phyloP scores from a whole-genome alignment of 768 basidiomycete genomes.

The Leccinum barrowsii region DNA sequence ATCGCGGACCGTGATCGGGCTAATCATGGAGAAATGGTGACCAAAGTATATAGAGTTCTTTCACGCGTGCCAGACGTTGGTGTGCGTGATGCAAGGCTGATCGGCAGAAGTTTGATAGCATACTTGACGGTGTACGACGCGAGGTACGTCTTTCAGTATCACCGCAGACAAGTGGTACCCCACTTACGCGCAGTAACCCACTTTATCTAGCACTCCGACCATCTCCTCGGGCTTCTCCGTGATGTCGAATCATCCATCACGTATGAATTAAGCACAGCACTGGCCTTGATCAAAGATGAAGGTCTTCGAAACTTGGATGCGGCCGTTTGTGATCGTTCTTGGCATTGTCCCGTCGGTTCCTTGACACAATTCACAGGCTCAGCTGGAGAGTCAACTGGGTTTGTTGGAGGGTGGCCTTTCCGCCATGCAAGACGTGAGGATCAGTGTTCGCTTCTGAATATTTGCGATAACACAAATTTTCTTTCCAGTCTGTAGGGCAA shows the following conservation, averaged over 20 bases:
- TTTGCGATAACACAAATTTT: slow-evolving; percentile 11
- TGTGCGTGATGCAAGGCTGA: slow-evolving; percentile 12
- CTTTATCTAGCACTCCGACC: slow-evolving; percentile 24
- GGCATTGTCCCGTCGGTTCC: background rate
- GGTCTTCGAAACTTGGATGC: slow-evolving; percentile 25
- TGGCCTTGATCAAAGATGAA: slow-evolving; percentile 28
- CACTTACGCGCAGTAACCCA: slow-evolving; percentile 1
- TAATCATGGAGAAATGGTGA: slow-evolving; percentile 18
- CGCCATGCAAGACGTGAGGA: slow-evolving; percentile 31
- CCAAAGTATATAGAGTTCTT: slow-evolving; percentile 19
- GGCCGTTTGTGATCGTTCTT: slow-evolving; percentile 17
- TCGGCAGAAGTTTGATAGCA: slow-evolving; percentile 20
- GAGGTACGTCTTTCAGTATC: slow-evolving; percentile 17
- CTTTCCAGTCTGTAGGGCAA: slow-evolving; percentile 18
- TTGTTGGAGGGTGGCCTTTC: slow-evolving; percentile 23
- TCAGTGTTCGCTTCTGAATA: slow-evolving; percentile 5
- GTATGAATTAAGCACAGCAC: slow-evolving; percentile 21
- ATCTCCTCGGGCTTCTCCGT: slow-evolving; percentile 24
- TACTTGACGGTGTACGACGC: slow-evolving; percentile 22
- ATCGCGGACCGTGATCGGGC: slow-evolving; percentile 20
- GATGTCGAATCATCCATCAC: slow-evolving; percentile 23
- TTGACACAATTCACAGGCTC: slow-evolving; percentile 23
- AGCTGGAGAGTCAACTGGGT: slow-evolving; percentile 28
- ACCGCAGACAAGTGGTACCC: background rate
- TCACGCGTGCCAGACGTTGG: background rate